Base-by-base conservation (phyloP, 129 eudicot species). In the Calendula officinalis region DNA sequence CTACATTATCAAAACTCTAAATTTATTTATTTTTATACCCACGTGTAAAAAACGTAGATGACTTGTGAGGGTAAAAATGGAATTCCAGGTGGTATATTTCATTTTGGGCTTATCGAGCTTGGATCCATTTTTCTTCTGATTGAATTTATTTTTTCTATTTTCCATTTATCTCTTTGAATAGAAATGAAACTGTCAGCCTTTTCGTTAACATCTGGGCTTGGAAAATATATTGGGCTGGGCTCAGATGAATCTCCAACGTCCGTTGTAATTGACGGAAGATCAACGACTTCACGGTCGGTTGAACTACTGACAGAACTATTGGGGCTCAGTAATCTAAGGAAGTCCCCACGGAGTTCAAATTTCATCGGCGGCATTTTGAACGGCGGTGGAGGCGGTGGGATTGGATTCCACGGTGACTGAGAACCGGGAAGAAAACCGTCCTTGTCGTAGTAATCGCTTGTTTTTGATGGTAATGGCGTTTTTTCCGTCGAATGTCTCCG, bases 401-500 rank as follows among this genome's bases (percentile, higher is more conserved):
- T n/a, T 17, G 50, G 38, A 60, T 71, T 56, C 8, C 51, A 59
- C 37, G 83, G 78, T 12, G 83, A 86, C 16, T 69, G 75, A n/a
- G 88, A 56, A 2, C 79, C 81, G 41, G 34, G 9, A 15, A 45
- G 17, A 44, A 45, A 61, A 22, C 56, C 82, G 5, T 65, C 66
- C 34, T 56, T 14, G 11, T 71, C 69, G 37, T 70, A 48, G 71
- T 64, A 60, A 22, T 22, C 47, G 66, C 53, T 80, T 5, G 78
- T 6, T 57, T 60, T 78, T 27, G 79, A 46, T n/a, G 87, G 87
- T 54, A 75, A 65, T 33, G 90, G 90, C 0, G 95, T 90, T 74
- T 69, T 80, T 43, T 8, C 22, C 14, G 52, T 4, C 7, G 77
- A 40, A 4, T 47, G 67, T 5, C 66, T 62, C 3, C 69, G 57